A percentile compares a stretch with the other conserved stretches of the same genome.
Conservation (phyloP, 257 asterid genomes). For the Ehretia macrophylla region DNA sequence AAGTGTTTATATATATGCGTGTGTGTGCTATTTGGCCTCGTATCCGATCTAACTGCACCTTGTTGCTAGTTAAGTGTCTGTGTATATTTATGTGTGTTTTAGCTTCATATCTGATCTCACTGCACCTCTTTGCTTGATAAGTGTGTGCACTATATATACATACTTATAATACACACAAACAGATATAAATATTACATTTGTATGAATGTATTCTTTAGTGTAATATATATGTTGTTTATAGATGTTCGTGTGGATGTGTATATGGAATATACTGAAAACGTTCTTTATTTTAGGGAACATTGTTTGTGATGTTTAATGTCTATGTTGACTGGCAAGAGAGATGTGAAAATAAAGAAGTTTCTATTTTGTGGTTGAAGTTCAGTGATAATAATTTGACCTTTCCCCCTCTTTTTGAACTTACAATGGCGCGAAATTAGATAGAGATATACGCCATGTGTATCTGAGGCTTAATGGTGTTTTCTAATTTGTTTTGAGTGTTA, state of each 20-base stretch:
- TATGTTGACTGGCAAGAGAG: not conserved
- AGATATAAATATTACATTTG: too few species aligned
- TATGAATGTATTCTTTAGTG: too few species aligned
- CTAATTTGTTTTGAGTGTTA: too few species aligned
- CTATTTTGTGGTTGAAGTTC: not conserved
- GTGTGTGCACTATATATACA: not conserved
- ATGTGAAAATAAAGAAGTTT: not conserved
- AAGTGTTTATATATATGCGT: too few species aligned
- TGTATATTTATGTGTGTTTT: too few species aligned
- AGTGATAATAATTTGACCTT: too few species aligned
- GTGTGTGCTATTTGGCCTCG: too few species aligned
- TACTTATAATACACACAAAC: too few species aligned
- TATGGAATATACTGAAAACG: not conserved
- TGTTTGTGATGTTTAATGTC: too few species aligned
- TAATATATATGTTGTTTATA: not conserved
- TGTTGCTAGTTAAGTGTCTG: too few species aligned
- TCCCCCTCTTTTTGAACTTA: not conserved
- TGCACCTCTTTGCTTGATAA: not conserved
- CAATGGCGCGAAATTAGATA: not conserved
- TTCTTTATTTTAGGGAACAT: not conserved
- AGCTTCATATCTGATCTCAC: not conserved
- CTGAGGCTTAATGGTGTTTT: not conserved
- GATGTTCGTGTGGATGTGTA: not conserved
- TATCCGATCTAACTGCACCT: too few species aligned
- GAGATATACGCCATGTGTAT: not conserved